phyloP scores from a whole-genome alignment of 352 stramenopile species.

The Phytophthora europaea region DNA sequence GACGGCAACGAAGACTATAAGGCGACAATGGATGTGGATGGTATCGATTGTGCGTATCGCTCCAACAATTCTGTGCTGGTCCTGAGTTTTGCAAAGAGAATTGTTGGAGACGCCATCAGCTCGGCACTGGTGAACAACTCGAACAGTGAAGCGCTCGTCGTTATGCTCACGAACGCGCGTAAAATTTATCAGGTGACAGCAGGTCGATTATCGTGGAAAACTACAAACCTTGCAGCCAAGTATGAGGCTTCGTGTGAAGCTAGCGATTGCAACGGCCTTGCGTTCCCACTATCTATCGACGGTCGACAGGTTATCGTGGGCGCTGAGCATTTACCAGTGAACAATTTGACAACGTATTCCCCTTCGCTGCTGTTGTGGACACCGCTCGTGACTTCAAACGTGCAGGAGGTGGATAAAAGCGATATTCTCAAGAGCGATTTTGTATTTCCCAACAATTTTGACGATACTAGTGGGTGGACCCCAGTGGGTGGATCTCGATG shows the following conservation, averaged over 20 bases:
- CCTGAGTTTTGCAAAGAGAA: constrained; percentile 66
- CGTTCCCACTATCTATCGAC: constrained; percentile 30
- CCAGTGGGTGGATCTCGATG: constrained; percentile 44
- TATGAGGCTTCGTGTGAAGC: constrained; percentile 45
- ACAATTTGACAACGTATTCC: constrained; percentile 41
- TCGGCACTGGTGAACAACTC: constrained; percentile 25
- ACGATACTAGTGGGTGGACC: constrained; percentile 39
- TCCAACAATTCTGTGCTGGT: constrained; percentile 57
- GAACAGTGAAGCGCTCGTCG: constrained; percentile 19
- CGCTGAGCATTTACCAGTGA: constrained; percentile 39
- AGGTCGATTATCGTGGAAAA: constrained; percentile 51
- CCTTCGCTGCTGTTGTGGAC: constrained; percentile 43
- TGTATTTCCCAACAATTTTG: constrained; percentile 62
- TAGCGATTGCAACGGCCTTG: constrained; percentile 41
- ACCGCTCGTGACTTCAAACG: constrained; percentile 51
- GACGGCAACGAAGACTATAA: constrained; percentile 44
- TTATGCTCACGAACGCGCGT: constrained; percentile 53
- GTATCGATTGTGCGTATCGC: constrained; percentile 28
- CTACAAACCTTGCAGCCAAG: constrained; percentile 39
- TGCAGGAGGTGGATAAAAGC: constrained; percentile 61
- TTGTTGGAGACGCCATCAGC: constrained; percentile 53
- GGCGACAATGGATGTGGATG: constrained; percentile 42
- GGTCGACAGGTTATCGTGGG: constrained; percentile 43
- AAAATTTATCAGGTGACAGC: constrained; percentile 63
- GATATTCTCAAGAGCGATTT: constrained; percentile 66